Base-by-base conservation (phyloP, 768 basidiomycete species). In the Leccinum arenicola region DNA sequence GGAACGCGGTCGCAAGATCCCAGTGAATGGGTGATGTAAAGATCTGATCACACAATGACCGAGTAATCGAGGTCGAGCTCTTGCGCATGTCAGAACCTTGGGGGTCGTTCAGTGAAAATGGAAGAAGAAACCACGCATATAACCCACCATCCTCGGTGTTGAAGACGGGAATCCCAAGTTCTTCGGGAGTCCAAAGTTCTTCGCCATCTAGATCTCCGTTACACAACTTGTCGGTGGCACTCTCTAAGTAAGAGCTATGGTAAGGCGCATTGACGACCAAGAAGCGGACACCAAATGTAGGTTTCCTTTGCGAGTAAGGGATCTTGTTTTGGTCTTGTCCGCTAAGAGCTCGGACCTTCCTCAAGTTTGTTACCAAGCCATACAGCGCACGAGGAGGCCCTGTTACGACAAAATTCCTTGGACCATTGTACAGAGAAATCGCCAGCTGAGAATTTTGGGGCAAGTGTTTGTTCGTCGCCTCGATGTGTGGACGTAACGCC, bases 211-310 rank as follows among this genome's bases (percentile, higher is more conserved):
- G 74, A 76, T 95, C 93, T 58, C 89, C 84, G n/a, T 82, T 73
- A 40, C 89, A 74, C 50, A 97, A 75, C 73, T 86, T 89, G 62
- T 93, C 84, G 3, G 93, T 84, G 1, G 86, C 89, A 29, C 83
- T 86, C 17, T 70, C 70, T 56, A 99, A 79, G 74, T 98, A 96
- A 19, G 79, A 77, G 74, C 94, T 95, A 80, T 99, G 97, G 77
- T 95, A 99, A 1, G 97, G 97, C 2, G 95, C 96, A 55, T 87
- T 89, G 68, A 99, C 90, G n/a, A 93, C 89, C 67, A 99, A 78
- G 81, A 98, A 99, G 49, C 97, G 88, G 51, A 91, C 84, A 47
- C 85, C 89, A 75, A 99, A 98, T 6, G 93, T 90, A 6, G 91
- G 88, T 75, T 96, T 96, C 66, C 97, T 84, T 78, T 98, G 94